Evolutionary conservation across 1,284 basidiomycete species (phyloP).

Genomic region (Fomitopsis schrenkii): DNA sequence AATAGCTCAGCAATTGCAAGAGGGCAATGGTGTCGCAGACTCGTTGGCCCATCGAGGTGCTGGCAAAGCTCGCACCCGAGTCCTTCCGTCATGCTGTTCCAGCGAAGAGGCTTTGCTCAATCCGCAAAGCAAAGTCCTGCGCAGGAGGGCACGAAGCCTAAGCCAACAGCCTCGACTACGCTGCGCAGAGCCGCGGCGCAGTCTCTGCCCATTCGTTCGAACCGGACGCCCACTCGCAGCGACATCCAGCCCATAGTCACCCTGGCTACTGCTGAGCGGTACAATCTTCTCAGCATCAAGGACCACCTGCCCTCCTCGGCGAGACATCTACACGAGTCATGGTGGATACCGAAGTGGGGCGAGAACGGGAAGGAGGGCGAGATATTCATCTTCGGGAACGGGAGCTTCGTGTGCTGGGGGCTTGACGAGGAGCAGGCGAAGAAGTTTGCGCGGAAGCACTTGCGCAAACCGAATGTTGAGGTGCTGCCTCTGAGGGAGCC

Average conservation of each 20-base stretch:
- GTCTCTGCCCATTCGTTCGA: conserved; percentile 73
- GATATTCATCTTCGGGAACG: conserved; percentile 82
- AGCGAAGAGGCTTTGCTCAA: conserved; percentile 11
- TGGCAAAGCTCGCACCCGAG: conserved; percentile 2
- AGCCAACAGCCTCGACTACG: conserved; percentile 73
- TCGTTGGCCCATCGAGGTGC: conserved; percentile 4
- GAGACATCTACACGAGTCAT: conserved; percentile 63
- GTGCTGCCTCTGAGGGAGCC: conserved; percentile 61
- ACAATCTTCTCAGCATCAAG: conserved; percentile 55
- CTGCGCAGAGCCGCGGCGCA: conserved; percentile 67
- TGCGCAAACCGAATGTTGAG: conserved; percentile 49
- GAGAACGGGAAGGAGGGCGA: conserved; percentile 69
- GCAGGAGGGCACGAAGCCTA: conserved; percentile 36
- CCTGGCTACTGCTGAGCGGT: conserved; percentile 74
- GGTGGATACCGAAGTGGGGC: conserved; percentile 75
- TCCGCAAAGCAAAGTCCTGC: not conserved
- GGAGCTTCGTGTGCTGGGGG: conserved; percentile 87
- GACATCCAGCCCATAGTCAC: conserved; percentile 72
- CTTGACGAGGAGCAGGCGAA: conserved; percentile 75
- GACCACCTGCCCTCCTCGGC: conserved; percentile 47
- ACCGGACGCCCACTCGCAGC: conserved; percentile 74
- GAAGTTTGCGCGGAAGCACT: conserved; percentile 68
- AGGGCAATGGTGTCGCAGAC: conserved; percentile 7
- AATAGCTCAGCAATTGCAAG: not conserved
- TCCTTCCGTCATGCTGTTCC: not conserved